Evolutionary conservation across 176 grass and related monocot genomes (phyloP).

Genomic region (Carex kokanica): DNA sequence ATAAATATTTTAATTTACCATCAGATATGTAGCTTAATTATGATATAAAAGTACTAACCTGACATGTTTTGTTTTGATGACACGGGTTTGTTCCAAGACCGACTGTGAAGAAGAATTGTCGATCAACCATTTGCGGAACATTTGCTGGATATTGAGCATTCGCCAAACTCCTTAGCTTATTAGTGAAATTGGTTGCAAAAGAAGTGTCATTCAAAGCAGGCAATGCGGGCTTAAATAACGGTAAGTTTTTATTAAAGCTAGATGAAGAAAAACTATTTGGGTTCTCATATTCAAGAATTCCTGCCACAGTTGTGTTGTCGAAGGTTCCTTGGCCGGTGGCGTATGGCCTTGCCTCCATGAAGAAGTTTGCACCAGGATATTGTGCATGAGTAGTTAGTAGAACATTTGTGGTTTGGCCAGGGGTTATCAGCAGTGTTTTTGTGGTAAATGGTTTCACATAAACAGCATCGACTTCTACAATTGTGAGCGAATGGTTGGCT

Average conservation of each 20-base stretch:
- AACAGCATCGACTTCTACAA: constrained; percentile 62
- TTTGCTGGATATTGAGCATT: constrained; percentile 48
- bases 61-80: constrained; percentile 58
- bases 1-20: neutral
- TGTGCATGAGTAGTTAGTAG: constrained; percentile 37
- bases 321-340: constrained; percentile 49
- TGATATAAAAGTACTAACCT: constrained; percentile 6
- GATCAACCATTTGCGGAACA: constrained; percentile 44
- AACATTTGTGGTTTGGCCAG: constrained; percentile 66
- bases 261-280: neutral
- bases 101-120: constrained; percentile 65
- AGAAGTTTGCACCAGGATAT: constrained; percentile 27
- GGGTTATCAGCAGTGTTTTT: constrained; percentile 46
- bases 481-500: constrained; percentile 63
- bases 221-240: constrained; percentile 30
- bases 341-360: constrained; percentile 56
- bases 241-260: constrained; percentile 36
- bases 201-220: constrained; percentile 61
- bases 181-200: constrained; percentile 52
- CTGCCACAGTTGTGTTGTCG: constrained; percentile 77
- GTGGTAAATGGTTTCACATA: constrained; percentile 67
- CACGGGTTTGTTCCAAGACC: constrained; percentile 59
- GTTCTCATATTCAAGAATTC: constrained; percentile 53
- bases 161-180: constrained; percentile 61
- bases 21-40: neutral